A percentile compares a stretch with the other conserved stretches of the same genome.
Conservation (phyloP, 805 yeast genomes). For the Tanozyma kutaoensis region DNA sequence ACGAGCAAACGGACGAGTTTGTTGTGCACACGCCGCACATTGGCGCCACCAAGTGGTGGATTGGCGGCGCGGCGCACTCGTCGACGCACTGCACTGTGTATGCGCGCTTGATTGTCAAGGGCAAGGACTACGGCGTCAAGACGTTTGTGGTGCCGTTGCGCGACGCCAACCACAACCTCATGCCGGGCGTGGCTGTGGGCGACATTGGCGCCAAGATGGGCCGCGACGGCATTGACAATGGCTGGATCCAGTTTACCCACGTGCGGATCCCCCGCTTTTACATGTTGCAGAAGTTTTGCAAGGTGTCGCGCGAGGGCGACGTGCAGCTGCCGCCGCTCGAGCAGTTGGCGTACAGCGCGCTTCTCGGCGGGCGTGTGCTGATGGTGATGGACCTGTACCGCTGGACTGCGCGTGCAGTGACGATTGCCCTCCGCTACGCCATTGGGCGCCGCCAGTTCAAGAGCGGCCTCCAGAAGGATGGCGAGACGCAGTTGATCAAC, state of each 20-base stretch:
- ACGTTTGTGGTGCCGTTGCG: slow-evolving; percentile 10
- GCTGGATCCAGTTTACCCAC: slow-evolving; percentile 10
- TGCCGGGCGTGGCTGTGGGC: slow-evolving; percentile 10
- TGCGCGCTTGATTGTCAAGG: slow-evolving; percentile 8
- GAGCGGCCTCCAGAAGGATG: slow-evolving; percentile 8
- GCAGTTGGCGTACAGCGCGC: slow-evolving; percentile 9
- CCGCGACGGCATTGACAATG: slow-evolving; percentile 11
- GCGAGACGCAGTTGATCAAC: slow-evolving; percentile 10
- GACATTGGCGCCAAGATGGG: slow-evolving; percentile 12
- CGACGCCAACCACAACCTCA: slow-evolving; percentile 7
- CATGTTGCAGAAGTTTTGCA: slow-evolving; percentile 9
- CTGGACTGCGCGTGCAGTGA: slow-evolving; percentile 7
- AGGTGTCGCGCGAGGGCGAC: slow-evolving; percentile 7
- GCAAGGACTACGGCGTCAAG: slow-evolving; percentile 10
- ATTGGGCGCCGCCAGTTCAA: slow-evolving; percentile 10
- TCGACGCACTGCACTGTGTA: slow-evolving; percentile 9
- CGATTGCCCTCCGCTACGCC: slow-evolving; percentile 10
- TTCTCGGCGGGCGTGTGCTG: slow-evolving; percentile 8
- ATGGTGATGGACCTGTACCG: slow-evolving; percentile 11
- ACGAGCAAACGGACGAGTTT: slow-evolving; percentile 8
- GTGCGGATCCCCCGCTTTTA: slow-evolving; percentile 9
- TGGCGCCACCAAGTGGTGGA: slow-evolving; percentile 13
- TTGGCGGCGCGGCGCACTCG: slow-evolving; percentile 11
- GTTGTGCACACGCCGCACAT: slow-evolving; percentile 10
- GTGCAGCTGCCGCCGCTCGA: slow-evolving; percentile 8